phyloP scores from a whole-genome alignment of 805 yeast species.

The Wickerhamiella kurtzmanii region DNA sequence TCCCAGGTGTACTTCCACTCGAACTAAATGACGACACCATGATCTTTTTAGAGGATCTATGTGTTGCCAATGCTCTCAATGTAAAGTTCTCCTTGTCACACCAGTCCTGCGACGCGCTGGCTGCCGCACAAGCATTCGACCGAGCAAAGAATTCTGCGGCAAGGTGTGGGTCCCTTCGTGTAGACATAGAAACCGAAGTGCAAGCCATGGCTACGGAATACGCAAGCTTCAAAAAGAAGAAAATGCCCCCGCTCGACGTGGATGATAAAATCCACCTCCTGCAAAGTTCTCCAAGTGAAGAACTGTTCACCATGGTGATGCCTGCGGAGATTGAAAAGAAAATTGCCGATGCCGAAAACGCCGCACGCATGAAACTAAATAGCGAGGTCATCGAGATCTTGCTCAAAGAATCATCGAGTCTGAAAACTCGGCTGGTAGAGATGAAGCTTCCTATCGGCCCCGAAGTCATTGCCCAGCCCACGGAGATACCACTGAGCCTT shows the following conservation, averaged over 20 bases:
- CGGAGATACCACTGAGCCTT: background rate
- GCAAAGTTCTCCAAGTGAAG: background rate
- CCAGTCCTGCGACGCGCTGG: background rate
- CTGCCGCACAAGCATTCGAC: background rate
- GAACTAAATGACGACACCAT: background rate
- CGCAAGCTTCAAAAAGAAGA: background rate
- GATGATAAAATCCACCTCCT: too few species aligned
- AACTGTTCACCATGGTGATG: background rate
- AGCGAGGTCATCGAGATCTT: background rate
- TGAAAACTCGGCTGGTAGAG: background rate
- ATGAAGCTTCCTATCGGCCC: background rate
- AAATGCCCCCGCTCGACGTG: too few species aligned
- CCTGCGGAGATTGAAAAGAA: background rate
- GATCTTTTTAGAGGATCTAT: background rate
- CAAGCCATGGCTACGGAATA: background rate
- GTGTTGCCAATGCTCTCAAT: slow-evolving; percentile 1
- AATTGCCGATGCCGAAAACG: background rate
- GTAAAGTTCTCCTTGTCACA: background rate
- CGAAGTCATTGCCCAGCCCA: background rate
- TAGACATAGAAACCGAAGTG: background rate
- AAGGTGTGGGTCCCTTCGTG: background rate
- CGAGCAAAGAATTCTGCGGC: background rate
- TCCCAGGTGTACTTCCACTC: background rate
- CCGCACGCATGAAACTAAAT: background rate
- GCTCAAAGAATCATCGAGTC: background rate